Percentiles rank a stretch among this genome's conserved stretches.
phyloP scores from a whole-genome alignment of 2,329 filamentous ascomycete genomes.

The Metarhizium anisopliae region DNA sequence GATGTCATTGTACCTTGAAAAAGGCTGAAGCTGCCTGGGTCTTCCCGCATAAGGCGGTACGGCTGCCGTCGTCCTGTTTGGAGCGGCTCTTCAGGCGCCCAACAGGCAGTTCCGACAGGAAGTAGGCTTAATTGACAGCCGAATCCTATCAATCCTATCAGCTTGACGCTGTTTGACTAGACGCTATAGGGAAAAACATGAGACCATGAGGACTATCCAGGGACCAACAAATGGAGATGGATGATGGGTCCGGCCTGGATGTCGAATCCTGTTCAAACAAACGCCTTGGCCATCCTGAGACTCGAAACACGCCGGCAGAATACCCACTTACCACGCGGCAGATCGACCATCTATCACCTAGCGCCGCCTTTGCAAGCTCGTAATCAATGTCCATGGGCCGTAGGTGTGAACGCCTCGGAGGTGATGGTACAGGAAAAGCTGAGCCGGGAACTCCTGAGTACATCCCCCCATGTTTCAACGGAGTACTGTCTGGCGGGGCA shows the following conservation, averaged over 20 bases:
- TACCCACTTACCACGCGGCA: not conserved
- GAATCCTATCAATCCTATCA: not conserved
- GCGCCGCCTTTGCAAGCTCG: not conserved
- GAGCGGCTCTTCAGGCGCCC: not conserved
- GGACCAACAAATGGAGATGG: not conserved
- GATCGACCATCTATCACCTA: not conserved
- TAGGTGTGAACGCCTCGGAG: not conserved
- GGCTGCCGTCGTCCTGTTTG: not conserved
- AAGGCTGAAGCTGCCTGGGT: not conserved
- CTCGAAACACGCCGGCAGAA: not conserved
- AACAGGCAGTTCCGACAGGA: not conserved
- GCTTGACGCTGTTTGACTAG: not conserved
- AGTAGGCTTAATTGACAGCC: not conserved
- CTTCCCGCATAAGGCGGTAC: not conserved
- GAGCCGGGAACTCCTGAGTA: not conserved
- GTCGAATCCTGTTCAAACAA: not conserved
- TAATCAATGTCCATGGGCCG: not conserved
- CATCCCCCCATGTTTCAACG: constrained; percentile 9
- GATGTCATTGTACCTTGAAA: not conserved
- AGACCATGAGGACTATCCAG: not conserved
- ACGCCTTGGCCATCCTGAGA: not conserved
- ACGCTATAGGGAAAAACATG: not conserved
- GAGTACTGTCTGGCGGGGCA: not conserved
- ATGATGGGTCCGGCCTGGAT: not conserved
- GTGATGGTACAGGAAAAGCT: not conserved